Conservation (phyloP, 176 grass and related monocot species). For the Tuctoria greenei region DNA sequence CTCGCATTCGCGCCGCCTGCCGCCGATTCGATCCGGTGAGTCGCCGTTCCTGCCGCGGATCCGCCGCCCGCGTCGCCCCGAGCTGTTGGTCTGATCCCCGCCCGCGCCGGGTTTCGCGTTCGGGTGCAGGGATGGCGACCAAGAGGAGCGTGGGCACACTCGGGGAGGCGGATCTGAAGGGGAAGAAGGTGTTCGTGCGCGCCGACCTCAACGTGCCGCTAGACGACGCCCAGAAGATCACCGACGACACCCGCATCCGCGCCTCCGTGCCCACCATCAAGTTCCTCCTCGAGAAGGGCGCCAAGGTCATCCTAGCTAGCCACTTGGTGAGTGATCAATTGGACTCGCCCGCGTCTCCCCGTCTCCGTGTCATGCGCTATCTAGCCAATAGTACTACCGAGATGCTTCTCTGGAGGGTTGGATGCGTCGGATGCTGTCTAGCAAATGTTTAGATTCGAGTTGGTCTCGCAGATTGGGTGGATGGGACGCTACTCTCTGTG, state of each 20-base stretch:
- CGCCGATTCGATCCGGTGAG: conserved; percentile 45
- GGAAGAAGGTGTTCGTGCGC: conserved; percentile 87
- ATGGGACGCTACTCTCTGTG: neutral
- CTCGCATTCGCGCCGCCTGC: neutral
- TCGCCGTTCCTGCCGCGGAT: neutral
- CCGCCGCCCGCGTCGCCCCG: neutral
- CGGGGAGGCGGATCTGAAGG: conserved; percentile 72
- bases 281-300: conserved; percentile 73
- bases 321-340: conserved; percentile 61
- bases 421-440: neutral
- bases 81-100: neutral
- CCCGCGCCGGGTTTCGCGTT: neutral
- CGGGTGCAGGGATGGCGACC: conserved; percentile 61
- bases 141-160: conserved; percentile 89
- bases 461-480: neutral
- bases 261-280: conserved; percentile 87
- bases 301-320: conserved; percentile 81
- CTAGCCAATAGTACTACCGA: neutral
- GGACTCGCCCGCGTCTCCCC: neutral
- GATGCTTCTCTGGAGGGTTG: neutral
- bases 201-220: conserved; percentile 97
- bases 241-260: conserved; percentile 89
- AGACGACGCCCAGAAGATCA: conserved; percentile 89
- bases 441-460: neutral
- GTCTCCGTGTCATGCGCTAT: neutral